Conservation (phyloP, 352 stramenopile species). For the Globisporangium takayamanum region DNA sequence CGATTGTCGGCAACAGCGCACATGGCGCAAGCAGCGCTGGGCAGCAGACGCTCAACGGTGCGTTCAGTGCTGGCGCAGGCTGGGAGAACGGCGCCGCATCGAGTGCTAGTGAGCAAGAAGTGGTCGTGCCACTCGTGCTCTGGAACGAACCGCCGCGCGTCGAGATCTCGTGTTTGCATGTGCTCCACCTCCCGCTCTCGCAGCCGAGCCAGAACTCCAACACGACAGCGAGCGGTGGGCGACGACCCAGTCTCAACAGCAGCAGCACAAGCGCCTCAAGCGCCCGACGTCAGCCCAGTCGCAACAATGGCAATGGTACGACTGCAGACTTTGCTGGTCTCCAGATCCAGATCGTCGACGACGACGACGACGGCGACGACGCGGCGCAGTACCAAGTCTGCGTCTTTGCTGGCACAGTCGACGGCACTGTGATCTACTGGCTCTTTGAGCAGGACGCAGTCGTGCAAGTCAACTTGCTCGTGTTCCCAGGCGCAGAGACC, state of each 20-base stretch:
- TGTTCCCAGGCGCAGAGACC: slow-evolving; percentile 24
- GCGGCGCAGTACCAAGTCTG: slow-evolving; percentile 44
- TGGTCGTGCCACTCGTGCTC: slow-evolving; percentile 63
- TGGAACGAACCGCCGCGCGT: slow-evolving; percentile 54
- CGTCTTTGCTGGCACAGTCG: slow-evolving; percentile 62
- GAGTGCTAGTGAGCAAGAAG: slow-evolving; percentile 18
- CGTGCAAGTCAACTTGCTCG: slow-evolving; percentile 60
- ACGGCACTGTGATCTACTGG: slow-evolving; percentile 69
- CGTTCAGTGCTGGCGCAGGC: not conserved
- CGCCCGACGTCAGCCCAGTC: not conserved
- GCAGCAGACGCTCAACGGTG: not conserved
- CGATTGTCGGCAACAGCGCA: slow-evolving; percentile 2
- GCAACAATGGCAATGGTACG: not conserved
- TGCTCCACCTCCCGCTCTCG: slow-evolving; percentile 53
- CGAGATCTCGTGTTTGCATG: slow-evolving; percentile 47
- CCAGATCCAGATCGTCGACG: slow-evolving; percentile 37
- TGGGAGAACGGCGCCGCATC: not conserved
- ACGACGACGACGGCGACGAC: slow-evolving; percentile 24
- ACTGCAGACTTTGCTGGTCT: slow-evolving; percentile 7
- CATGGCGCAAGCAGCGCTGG: too few species aligned
- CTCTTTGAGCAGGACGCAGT: slow-evolving; percentile 52
- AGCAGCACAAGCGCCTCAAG: not conserved
- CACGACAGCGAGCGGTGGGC: slow-evolving; percentile 23
- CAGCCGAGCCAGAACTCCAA: slow-evolving; percentile 68
- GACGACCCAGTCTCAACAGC: slow-evolving; percentile 4